Evolutionary conservation across 148 eudicot species (phyloP), one percentile per base, ranked within the genome.

Genomic region (Chenopodium album): DNA sequence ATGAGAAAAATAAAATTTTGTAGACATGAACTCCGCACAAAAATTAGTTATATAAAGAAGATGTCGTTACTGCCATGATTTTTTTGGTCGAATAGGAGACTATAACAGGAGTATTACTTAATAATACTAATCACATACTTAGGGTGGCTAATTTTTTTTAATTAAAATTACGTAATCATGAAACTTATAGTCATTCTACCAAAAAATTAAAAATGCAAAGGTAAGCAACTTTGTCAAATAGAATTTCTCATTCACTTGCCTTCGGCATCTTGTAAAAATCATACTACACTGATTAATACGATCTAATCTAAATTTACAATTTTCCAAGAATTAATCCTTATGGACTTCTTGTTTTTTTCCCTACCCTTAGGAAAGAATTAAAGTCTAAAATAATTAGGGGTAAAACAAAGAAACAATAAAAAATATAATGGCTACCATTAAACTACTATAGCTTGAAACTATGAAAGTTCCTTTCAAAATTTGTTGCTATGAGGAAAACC

Each of bases 311-410:
- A 2, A 78, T 72, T 4, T 85, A 67, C 44, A 75, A 78, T 78
- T 73, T 81, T 68, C 75, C 82, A 78, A 74, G 85, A 85, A 75
- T 59, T 0, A 85, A 74, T 69, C 82, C 82, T 85, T 75, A 26
- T 78, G 80, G 85, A 67, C 47, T 82, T 76, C 34, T 59, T 28
- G 62, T 13, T 80, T 47, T 62, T 19, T 28, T 31, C 34, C 17
- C 23, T 64, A 22, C 71, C 46, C 46, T 54, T 41, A 14, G 9
- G 14, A 85, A 82, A 79, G 13, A 82, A 79, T 78, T 46, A 23
- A 65, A 73, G 52, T 22, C 59, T 64, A 34, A 29, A 14, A 67
- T 50, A 62, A 56, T 14, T 16, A 44, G 44, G 20, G 23, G 26
- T 23, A 37, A 72, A 23, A 56, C 34, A 26, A 34, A 59, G 16